Evolutionary conservation across 1,284 basidiomycete species (phyloP).

Genomic region (Ceratobasidium sp.): DNA sequence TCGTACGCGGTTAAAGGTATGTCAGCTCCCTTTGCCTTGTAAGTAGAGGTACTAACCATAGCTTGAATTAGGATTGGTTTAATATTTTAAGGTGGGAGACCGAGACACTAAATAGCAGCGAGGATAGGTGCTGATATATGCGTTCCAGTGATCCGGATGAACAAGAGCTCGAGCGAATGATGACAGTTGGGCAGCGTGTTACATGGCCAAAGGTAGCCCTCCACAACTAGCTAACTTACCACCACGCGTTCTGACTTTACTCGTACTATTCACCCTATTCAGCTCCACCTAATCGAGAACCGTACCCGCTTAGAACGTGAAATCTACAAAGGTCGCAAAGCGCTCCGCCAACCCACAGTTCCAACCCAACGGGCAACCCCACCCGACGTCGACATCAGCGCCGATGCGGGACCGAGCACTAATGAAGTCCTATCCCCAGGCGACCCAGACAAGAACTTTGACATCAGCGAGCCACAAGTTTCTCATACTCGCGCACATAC

Average conservation of each 20-base stretch:
- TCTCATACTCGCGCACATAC: not conserved
- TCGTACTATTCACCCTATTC: not conserved
- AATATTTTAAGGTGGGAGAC: slow-evolving; percentile 66
- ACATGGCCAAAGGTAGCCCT: slow-evolving; percentile 88
- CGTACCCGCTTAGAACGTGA: slow-evolving; percentile 83
- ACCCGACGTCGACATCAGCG: slow-evolving; percentile 32
- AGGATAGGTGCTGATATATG: not conserved
- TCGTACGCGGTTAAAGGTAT: slow-evolving; percentile 79
- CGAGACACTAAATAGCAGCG: not conserved
- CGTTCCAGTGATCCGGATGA: slow-evolving; percentile 79
- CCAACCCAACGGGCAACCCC: slow-evolving; percentile 51
- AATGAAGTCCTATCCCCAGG: slow-evolving; percentile 33
- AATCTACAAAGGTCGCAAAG: slow-evolving; percentile 83
- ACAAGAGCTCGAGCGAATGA: slow-evolving; percentile 85
- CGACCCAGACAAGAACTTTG: slow-evolving; percentile 21
- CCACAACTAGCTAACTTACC: too few relatives aligned
- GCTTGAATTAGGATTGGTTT: slow-evolving; percentile 77
- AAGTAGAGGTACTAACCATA: slow-evolving; percentile 25
- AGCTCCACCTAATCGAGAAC: slow-evolving; percentile 94
- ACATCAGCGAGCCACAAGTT: not conserved
- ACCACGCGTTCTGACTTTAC: too few relatives aligned
- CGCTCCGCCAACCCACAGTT: slow-evolving; percentile 67
- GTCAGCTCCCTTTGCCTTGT: slow-evolving; percentile 46
- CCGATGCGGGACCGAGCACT: slow-evolving; percentile 32
- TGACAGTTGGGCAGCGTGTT: slow-evolving; percentile 88